These are phyloP conservation scores for Penium margaritaceum DNA, from an alignment of 139 green algal species.

Conservation along the genomic window DNA sequence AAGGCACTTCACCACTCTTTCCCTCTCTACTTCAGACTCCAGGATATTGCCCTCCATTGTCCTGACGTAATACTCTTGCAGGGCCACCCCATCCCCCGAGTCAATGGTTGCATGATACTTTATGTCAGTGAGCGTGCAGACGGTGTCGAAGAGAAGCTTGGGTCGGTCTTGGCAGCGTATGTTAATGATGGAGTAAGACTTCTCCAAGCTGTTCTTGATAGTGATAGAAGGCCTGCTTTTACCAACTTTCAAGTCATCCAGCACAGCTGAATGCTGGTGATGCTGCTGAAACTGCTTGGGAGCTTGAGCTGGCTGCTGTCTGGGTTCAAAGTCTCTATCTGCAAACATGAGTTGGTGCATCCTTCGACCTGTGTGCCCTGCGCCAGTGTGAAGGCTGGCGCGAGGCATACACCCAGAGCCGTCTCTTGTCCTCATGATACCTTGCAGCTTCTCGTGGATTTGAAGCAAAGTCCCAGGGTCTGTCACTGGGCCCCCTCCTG, in stretches of 20 bases:
- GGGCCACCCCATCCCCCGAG: constrained; percentile 31
- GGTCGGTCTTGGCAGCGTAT: constrained; percentile 81
- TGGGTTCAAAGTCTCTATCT: constrained; percentile 42
- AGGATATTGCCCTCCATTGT: constrained; percentile 26
- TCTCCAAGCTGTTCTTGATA: too few relatives aligned
- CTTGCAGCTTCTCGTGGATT: constrained; percentile 19
- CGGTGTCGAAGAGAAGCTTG: constrained; percentile 83
- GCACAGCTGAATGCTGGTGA: too few relatives aligned
- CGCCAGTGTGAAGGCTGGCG: not conserved
- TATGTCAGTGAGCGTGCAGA: constrained; percentile 85
- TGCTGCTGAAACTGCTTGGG: too few relatives aligned
- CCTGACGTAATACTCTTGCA: constrained; percentile 40
- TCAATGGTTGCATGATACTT: constrained; percentile 87
- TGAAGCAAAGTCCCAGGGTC: constrained; percentile 14
- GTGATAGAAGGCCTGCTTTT: too few relatives aligned
- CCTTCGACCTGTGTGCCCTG: constrained; percentile 75
- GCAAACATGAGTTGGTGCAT: constrained; percentile 84
- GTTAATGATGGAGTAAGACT: constrained; percentile 56
- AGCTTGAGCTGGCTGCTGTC: too few relatives aligned
- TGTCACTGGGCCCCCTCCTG: constrained; percentile 19
- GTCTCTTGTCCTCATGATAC: constrained; percentile 35
- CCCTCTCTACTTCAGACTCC: constrained; percentile 30
- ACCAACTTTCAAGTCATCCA: too few relatives aligned
- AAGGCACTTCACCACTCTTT: constrained; percentile 33
- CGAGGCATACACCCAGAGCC: not conserved